Evolutionary conservation across 208 protist genomes (phyloP).

Genomic region (Trypanosoma caninum): DNA sequence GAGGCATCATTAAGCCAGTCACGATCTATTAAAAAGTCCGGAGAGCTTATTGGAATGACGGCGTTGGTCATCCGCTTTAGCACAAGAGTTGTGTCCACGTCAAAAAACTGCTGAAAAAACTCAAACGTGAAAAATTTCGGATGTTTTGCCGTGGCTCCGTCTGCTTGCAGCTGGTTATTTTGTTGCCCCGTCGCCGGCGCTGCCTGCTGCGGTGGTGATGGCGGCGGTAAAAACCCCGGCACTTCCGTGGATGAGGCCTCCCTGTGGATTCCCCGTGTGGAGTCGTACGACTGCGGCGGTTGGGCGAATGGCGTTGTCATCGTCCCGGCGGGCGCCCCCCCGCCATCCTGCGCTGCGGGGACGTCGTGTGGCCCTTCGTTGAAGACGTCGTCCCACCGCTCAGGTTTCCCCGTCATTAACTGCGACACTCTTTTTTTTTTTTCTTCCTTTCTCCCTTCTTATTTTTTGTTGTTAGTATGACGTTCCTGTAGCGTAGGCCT

Average conservation of each 20-base stretch:
- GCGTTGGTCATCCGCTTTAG: constrained; percentile 68
- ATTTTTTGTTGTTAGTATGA: no score
- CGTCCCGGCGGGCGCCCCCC: no score
- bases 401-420: constrained; percentile 62
- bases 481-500: no score
- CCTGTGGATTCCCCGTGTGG: constrained; percentile 14
- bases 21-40: constrained; percentile 77
- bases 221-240: background rate
- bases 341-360: no score
- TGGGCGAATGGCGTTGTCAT: constrained; percentile 1
- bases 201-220: background rate
- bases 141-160: constrained; percentile 21
- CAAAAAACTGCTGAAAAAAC: constrained; percentile 91
- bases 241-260: background rate
- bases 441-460: no score
- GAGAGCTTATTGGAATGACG: constrained; percentile 62
- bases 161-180: constrained; percentile 1
- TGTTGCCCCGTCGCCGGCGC: background rate
- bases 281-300: background rate
- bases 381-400: constrained; percentile 56
- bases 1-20: constrained; percentile 51
- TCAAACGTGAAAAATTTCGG: constrained; percentile 77
- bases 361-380: constrained; percentile 26
- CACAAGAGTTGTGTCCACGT: constrained; percentile 83
- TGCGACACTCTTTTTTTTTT: background rate